Base-by-base conservation (phyloP, 352 stramenopile genomes). In the Poterioochromonas sp. region DNA sequence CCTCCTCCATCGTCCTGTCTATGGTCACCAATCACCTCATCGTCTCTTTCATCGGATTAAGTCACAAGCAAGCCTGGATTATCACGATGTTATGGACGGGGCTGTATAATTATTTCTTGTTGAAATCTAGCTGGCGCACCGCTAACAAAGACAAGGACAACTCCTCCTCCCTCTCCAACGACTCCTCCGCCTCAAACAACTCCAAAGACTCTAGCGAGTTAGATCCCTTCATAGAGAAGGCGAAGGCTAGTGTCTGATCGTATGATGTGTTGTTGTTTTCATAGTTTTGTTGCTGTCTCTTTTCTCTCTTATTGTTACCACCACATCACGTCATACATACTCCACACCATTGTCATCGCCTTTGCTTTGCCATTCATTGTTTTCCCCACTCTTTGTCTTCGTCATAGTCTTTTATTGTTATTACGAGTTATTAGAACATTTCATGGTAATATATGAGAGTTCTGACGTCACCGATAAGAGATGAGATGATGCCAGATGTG, bases 81-180 rank as follows among this genome's bases (percentile, higher is more conserved):
- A 35, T 74, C 2, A 74, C 65, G 0, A 74, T 74, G 65, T 37
- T 74, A 1, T 58, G 35, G 39, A 74, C 65, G 35, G 65, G 65
- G 15, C 1, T 58, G 47, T 58, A 26, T 58, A 74, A 74, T 39
- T 74, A 74, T 35, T 74, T 74, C n/a, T 1, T 54, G n/a, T 39
- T 74, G 12, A 74, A 74, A 54, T 18, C 65, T 18, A 40, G 22
- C 11, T 74, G 65, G 65, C 2, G 29, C 2, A 3, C 22, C 1
- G 43, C 5, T n/a, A 49, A 71, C 12, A 1, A 37, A 44, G 34
- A 65, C 8, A 71, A 71, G 26, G 35, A 49, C 12, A 71, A 95
- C 5, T 65, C 54, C 3, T 65, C 26, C 5, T 58, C 26, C 26
- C 47, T 58, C 47, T n/a, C n/a, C n/a, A n/a, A n/a, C n/a, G n/a